Evolutionary conservation across 192 early-diverging fungal genomes (phyloP).

Genomic region (Dissophora globulifera): DNA sequence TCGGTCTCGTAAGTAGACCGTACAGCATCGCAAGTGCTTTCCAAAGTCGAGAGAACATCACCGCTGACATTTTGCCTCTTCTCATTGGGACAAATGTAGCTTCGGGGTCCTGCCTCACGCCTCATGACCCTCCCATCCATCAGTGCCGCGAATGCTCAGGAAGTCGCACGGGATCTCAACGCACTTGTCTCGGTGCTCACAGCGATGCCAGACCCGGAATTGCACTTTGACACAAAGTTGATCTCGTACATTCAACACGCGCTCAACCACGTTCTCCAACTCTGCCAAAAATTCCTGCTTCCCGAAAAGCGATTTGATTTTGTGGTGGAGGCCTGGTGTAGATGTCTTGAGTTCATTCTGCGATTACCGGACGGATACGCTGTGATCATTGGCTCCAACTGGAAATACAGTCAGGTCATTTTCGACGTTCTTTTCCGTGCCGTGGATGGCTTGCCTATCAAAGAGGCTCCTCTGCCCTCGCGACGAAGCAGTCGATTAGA

Average conservation of each 20-base stretch:
- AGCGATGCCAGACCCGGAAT: slow-evolving; percentile 28
- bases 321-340: slow-evolving; percentile 33
- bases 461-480: neutral
- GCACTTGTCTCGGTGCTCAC: slow-evolving; percentile 4
- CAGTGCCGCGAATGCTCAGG: slow-evolving; percentile 20
- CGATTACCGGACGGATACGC: slow-evolving; percentile 31
- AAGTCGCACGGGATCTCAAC: neutral
- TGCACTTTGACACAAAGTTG: slow-evolving; percentile 24
- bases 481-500: neutral
- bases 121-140: slow-evolving; percentile 17
- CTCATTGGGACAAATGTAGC: slow-evolving; percentile 1
- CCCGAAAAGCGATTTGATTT: slow-evolving; percentile 38
- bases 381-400: slow-evolving; percentile 7
- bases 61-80: neutral
- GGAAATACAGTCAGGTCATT: slow-evolving; percentile 10
- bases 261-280: slow-evolving; percentile 19
- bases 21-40: neutral
- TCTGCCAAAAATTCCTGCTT: slow-evolving; percentile 24
- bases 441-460: slow-evolving; percentile 29
- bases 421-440: slow-evolving; percentile 21
- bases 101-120: slow-evolving; percentile 17
- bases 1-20: slow-evolving; percentile 8
- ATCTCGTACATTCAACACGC: slow-evolving; percentile 30
- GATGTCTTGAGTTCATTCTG: slow-evolving; percentile 31
- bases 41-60: neutral